Evolutionary conservation across 2,329 filamentous ascomycete species (phyloP).

Genomic region (Periconia sp.): DNA sequence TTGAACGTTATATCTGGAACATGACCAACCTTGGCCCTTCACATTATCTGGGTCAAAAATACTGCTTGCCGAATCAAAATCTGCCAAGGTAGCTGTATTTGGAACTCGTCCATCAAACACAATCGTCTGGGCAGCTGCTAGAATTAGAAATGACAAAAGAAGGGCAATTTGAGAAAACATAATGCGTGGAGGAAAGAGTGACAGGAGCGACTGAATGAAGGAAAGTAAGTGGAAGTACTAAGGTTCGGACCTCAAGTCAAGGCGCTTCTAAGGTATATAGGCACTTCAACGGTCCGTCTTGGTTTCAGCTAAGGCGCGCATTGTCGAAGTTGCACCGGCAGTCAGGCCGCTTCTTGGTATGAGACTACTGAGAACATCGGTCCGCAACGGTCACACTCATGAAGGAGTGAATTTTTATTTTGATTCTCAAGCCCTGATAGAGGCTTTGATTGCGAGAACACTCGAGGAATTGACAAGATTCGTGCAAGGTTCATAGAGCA

Average conservation of each 20-base stretch:
- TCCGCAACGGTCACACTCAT: too few species aligned
- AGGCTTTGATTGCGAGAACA: too few species aligned
- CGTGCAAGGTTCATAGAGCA: too few species aligned
- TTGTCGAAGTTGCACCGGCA: background rate
- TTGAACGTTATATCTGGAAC: background rate
- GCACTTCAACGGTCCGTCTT: background rate
- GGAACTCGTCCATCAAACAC: conserved; percentile 20
- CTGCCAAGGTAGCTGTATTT: conserved; percentile 7
- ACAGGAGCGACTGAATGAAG: conserved; percentile 2
- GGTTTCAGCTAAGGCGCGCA: conserved; percentile 7
- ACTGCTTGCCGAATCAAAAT: conserved; percentile 15
- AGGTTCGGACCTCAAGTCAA: background rate
- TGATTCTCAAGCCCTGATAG: too few species aligned
- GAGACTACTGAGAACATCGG: too few species aligned
- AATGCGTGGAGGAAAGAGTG: background rate
- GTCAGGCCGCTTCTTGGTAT: background rate
- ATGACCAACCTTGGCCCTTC: conserved; percentile 17
- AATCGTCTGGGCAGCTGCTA: conserved; percentile 6
- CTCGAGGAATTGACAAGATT: too few species aligned
- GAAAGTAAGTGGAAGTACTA: background rate
- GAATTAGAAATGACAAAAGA: conserved; percentile 3
- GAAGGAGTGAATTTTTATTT: too few species aligned
- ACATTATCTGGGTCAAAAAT: conserved; percentile 15
- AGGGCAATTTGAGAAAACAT: conserved; percentile 6
- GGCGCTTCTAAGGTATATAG: background rate